Evolutionary conservation across 2,329 filamentous ascomycete genomes (phyloP), one percentile per base, ranked within the genome.

Genomic region (Fusarium agapanthi): DNA sequence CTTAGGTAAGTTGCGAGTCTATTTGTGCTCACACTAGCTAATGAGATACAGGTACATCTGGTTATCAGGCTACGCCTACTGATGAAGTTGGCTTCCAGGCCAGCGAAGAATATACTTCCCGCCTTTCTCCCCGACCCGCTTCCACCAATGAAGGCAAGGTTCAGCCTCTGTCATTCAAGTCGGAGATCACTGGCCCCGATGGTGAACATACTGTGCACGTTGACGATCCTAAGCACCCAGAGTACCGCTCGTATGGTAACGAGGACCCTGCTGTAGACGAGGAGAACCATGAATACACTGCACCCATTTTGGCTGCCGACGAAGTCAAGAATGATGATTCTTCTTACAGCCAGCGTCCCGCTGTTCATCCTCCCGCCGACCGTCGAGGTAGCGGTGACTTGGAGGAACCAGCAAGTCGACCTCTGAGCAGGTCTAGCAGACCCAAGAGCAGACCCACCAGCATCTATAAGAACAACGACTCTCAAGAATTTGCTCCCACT

Each of bases 21-120:
- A 12, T 15, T 56, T 14, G 62, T 64, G 70, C 45, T 60, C 61
- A n/a, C 53, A 45, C 34, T 50, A 37, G 57, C 74, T 77, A 69
- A 77, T 32, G 57, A 28, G 35, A 16, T 57, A n/a, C 75, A 96
- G 93, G 90, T 69, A 89, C 89, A 44, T 89, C 88, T 57, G 88
- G 88, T 57, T 87, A 90, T 63, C 83, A 88, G 55, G 90, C 93
- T 63, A 96, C 95, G 8, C 96, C 96, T 6, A 94, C 93, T 75
- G 95, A 98, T 77, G 93, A 98, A 79, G 90, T 97, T 76, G 96
- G 93, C 26, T 97, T 95, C 83, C 89, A 94, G 69, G 95, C 95
- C 18, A 92, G 90, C 16, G 95, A 98, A 72, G 92, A 97, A 79
- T 97, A 95, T 79, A 87, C 91, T 22, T 92, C 92, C 35, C 92